Percentiles rank a stretch among this genome's conserved stretches.
Evolutionary conservation across 1,284 basidiomycete species (phyloP).

Genomic region (Boletus smithii): DNA sequence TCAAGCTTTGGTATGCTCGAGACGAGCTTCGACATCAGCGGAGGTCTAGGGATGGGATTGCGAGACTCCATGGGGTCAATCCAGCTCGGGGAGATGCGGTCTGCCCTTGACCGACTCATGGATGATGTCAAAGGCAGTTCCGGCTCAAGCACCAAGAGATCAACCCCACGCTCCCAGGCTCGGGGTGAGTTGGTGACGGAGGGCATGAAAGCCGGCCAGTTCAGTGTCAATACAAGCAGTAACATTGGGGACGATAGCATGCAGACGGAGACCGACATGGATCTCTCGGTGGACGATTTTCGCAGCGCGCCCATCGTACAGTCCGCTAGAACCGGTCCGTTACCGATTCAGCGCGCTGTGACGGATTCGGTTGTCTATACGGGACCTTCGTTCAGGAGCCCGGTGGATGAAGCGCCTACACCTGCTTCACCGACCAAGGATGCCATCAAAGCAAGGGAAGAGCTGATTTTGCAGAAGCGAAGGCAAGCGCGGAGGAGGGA

Average conservation of each 20-base stretch:
- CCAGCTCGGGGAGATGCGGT: slow-evolving; percentile 67
- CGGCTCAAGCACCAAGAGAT: slow-evolving; percentile 16
- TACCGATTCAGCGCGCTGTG: slow-evolving; percentile 43
- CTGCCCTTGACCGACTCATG: slow-evolving; percentile 74
- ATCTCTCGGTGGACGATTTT: slow-evolving; percentile 25
- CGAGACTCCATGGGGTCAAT: slow-evolving; percentile 33
- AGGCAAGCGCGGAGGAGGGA: slow-evolving; percentile 58
- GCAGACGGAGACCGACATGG: slow-evolving; percentile 37
- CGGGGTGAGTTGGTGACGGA: slow-evolving; percentile 34
- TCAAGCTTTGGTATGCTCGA: slow-evolving; percentile 23
- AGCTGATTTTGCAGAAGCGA: slow-evolving; percentile 69
- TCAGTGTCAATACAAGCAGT: slow-evolving; percentile 25
- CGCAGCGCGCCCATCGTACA: slow-evolving; percentile 11
- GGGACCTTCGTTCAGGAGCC: slow-evolving; percentile 29
- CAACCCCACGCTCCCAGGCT: slow-evolving; percentile 7
- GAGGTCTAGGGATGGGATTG: slow-evolving; percentile 27
- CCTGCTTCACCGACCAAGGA: slow-evolving; percentile 55
- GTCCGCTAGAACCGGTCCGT: slow-evolving; percentile 13
- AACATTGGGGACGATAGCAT: slow-evolving; percentile 39
- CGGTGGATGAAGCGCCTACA: slow-evolving; percentile 16
- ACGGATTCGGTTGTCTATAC: slow-evolving; percentile 44
- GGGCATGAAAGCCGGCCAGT: slow-evolving; percentile 33
- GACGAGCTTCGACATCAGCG: slow-evolving; percentile 33
- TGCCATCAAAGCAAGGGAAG: slow-evolving; percentile 63
- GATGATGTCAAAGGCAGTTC: slow-evolving; percentile 61